Evolutionary conservation across 2,329 filamentous ascomycete species (phyloP), one percentile per base, ranked within the genome.

Genomic region (Colletotrichum theobromicola): DNA sequence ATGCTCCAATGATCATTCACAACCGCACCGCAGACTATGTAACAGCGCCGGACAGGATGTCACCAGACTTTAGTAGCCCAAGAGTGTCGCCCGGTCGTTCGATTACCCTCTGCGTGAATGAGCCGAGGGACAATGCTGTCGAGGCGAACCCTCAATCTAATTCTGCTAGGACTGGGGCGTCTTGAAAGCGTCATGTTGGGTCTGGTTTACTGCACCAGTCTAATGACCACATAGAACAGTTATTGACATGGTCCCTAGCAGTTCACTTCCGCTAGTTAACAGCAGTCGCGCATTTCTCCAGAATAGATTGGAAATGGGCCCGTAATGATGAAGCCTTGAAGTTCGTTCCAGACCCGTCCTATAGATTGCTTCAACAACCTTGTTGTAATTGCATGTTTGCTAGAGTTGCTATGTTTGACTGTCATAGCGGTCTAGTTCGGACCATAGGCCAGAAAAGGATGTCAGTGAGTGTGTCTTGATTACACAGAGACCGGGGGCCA

Each of bases 381-480:
- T n/a, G n/a, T 0, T 4, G 3, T 7, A 2, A 21, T 13, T 46
- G 10, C n/a, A 2, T 13, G 10, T 7, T 21, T 46, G n/a, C 2
- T 21, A 46, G n/a, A 7, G 2, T 46, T 46, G 4, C 18, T 21
- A 3, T 46, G 1, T 21, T 7, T 21, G 42, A 21, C 42, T 46
- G 2, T 0, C 5, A 0, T 4, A 7, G n/a, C 4, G 9, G 1
- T 13, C 10, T 7, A 0, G 13, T 46, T 21, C 0, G 10, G 13
- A n/a, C n/a, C n/a, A n/a, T n/a, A n/a, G n/a, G n/a, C n/a, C n/a
- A n/a, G n/a, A 13, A 12, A 13, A 21, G 18, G n/a, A n/a, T n/a
- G n/a, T n/a, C n/a, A n/a, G 18, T 21, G 37, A 46, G 18, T 46
- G 16, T n/a, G 9, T 46, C n/a, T n/a, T n/a, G 10, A 13, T 46